Evolutionary conservation across 257 asterid genomes (phyloP).

Genomic region (Primulina eburnea): DNA sequence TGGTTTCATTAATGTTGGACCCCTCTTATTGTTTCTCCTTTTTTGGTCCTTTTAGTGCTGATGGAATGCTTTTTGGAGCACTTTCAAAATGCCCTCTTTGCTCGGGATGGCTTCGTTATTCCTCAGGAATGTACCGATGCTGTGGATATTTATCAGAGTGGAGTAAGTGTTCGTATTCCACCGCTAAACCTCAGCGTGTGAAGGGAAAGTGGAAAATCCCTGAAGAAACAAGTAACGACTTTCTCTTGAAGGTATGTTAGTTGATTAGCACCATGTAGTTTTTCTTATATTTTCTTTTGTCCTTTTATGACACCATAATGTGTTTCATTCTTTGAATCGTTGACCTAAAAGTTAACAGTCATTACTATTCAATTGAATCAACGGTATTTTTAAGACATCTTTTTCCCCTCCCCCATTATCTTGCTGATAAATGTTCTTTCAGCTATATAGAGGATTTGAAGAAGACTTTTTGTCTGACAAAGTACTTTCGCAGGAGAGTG

Average conservation of each 20-base stretch:
- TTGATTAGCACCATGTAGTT: slow-evolving; percentile 21
- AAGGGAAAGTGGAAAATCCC: slow-evolving; percentile 93
- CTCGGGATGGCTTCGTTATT: no score
- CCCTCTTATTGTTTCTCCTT: no score
- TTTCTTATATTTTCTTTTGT: slow-evolving; percentile 11
- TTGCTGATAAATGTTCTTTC: neutral
- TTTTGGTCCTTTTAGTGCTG: no score
- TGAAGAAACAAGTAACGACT: slow-evolving; percentile 60
- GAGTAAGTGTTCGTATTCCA: slow-evolving; percentile 67
- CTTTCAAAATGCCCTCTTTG: no score
- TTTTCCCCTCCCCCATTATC: slow-evolving; percentile 2
- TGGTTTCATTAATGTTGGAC: no score
- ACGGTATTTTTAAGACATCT: slow-evolving; percentile 35
- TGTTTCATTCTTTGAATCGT: neutral
- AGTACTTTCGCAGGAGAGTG: slow-evolving; percentile 52
- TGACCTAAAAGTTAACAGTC: slow-evolving; percentile 10
- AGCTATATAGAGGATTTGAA: neutral
- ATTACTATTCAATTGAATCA: slow-evolving; percentile 30
- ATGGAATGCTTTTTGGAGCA: no score
- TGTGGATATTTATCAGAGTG: no score
- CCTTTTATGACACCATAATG: neutral
- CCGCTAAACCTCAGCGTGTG: slow-evolving; percentile 64
- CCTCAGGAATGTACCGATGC: no score
- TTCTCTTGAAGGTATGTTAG: slow-evolving; percentile 68
- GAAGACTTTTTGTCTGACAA: slow-evolving; percentile 5